A percentile compares a stretch with the other conserved stretches of the same genome.
phyloP scores from a whole-genome alignment of 306 rosid species.

The Hylodesmum podocarpum region DNA sequence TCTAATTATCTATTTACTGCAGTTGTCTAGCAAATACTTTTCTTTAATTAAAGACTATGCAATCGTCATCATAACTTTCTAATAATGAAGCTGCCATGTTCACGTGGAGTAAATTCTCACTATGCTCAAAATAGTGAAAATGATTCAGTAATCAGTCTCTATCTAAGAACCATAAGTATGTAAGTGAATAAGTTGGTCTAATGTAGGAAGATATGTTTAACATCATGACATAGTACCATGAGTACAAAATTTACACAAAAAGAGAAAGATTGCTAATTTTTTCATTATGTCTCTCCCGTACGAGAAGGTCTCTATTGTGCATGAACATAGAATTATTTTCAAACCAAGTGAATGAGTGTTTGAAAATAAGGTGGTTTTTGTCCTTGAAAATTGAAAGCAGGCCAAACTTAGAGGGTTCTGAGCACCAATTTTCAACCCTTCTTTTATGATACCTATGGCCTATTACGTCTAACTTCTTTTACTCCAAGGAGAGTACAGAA shows the following conservation, averaged over 20 bases:
- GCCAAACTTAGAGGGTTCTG: not conserved
- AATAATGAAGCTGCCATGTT: slow-evolving; percentile 17
- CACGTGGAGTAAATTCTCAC: not conserved
- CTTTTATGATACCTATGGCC: not conserved
- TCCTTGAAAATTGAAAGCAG: not conserved
- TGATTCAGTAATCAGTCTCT: slow-evolving; percentile 1
- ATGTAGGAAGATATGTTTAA: not conserved
- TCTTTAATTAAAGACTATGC: not conserved
- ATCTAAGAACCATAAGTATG: not conserved
- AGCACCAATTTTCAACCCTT: not conserved
- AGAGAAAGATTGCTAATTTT: not conserved
- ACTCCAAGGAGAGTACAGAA: not conserved
- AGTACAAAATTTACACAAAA: no score
- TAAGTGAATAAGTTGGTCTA: not conserved
- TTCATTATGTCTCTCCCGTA: not conserved
- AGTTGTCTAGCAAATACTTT: no score
- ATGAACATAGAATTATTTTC: not conserved
- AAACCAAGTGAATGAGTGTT: not conserved
- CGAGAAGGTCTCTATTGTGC: not conserved
- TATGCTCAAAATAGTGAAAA: not conserved
- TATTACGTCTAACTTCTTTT: not conserved
- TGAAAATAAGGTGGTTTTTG: not conserved
- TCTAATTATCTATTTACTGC: no score
- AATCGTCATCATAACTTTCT: not conserved
- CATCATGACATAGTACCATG: no score